Base-by-base conservation (phyloP, 2,329 filamentous ascomycete species). In the Cadophora sp. region DNA sequence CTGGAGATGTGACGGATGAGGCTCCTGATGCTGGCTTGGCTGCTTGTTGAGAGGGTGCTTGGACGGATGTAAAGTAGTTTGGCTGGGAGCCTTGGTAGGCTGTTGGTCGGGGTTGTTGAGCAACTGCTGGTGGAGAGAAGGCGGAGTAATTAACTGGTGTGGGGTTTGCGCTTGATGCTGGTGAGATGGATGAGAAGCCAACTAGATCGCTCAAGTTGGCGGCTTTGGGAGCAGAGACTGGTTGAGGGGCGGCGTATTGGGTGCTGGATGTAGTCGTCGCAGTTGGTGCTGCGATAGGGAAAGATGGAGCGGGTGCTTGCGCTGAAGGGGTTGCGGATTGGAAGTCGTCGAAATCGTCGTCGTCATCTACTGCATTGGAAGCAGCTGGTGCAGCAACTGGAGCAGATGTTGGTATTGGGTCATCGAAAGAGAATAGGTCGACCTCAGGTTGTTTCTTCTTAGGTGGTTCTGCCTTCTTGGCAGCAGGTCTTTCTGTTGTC, bases 271-370 rank as follows among this genome's bases (percentile, higher is more conserved):
- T 86, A 6, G 83, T 81, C 18, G 84, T 84, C 64, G 74, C 84
- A 72, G 73, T 86, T 65, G 75, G 84, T 74, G 81, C 82, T n/a
- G 78, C 71, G 24, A 71, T 68, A 7, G 73, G 71, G 45, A 79
- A 74, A 11, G 81, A 79, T 50, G 80, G 81, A 66, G 81, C 81
- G 13, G 81, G 80, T 7, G 82, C 80, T 33, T 77, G 73, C 16
- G 80, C 72, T 39, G 84, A 81, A 3, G 90, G 87, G 2, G 91
- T 83, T 16, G 95, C 95, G 22, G 94, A 97, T 79, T 97, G 93
- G 84, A 98, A 98, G 77, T 99, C 96, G 77, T 98, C 96, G 76
- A 98, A 98, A 73, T 97, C 94, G 71, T 97, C 95, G 69, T 92
- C 90, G 61, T 87, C 89, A 50, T 83, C 82, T 18, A 80, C 75